Conservation (phyloP, 495 filamentous ascomycete species). For the Penicillium coprophilum region DNA sequence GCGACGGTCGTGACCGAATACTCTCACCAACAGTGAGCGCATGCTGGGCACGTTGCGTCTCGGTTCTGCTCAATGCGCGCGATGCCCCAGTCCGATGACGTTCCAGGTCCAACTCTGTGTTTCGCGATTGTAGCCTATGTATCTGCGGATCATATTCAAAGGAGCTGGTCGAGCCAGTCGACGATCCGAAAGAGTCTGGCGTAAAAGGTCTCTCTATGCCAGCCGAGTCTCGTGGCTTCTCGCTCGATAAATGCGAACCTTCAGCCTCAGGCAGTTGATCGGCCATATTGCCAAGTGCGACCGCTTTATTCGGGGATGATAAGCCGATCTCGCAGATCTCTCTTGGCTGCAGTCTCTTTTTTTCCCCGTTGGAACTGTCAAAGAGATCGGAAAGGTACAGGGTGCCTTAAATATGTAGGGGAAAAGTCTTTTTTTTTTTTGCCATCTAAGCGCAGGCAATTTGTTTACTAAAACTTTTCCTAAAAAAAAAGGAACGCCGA, state of each 20-base stretch:
- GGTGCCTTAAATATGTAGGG: background rate
- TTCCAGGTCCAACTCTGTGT: conserved; percentile 69
- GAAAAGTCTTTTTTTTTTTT: background rate
- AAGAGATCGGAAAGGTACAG: background rate
- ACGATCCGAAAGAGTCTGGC: conserved; percentile 25
- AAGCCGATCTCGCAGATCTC: conserved; percentile 6
- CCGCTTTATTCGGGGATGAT: conserved; percentile 7
- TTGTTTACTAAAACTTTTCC: background rate
- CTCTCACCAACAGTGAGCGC: conserved; percentile 39
- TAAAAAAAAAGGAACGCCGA: background rate
- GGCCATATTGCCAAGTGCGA: conserved; percentile 5
- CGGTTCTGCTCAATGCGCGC: conserved; percentile 71
- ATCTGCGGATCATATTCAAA: conserved; percentile 31
- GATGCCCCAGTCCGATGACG: conserved; percentile 46
- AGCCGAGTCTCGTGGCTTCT: conserved; percentile 16
- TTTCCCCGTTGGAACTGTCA: background rate
- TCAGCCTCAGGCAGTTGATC: background rate
- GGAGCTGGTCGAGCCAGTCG: conserved; percentile 32
- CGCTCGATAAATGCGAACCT: background rate
- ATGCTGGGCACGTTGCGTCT: conserved; percentile 48
- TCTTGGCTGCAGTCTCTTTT: conserved; percentile 4
- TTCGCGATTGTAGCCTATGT: conserved; percentile 36
- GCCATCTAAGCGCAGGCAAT: background rate
- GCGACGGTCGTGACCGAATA: conserved; percentile 37
- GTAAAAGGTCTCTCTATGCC: conserved; percentile 20